Conservation (phyloP, 1,284 basidiomycete genomes). For the Xerocomus amazonicus region DNA sequence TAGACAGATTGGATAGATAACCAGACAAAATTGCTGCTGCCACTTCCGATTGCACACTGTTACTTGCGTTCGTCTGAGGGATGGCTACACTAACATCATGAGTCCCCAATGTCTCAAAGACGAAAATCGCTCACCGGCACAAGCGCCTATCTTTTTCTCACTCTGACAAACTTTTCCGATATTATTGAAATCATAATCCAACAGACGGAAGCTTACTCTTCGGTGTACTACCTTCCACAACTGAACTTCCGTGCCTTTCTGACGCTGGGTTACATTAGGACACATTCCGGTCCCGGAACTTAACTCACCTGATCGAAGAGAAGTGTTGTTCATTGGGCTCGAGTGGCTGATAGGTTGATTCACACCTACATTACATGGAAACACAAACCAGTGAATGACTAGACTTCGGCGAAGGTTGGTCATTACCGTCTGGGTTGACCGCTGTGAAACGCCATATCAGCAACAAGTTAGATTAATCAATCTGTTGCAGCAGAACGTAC, state of each 20-base stretch:
- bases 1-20: neutral
- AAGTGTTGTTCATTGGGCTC: neutral
- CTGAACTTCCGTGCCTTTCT: neutral
- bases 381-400: neutral
- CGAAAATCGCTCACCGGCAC: slow-evolving; percentile 24
- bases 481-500: slow-evolving; percentile 10
- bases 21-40: slow-evolving; percentile 22
- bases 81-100: slow-evolving; percentile 26
- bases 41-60: slow-evolving; percentile 17
- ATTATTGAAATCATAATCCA: slow-evolving; percentile 10
- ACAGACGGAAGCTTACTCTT: slow-evolving; percentile 12
- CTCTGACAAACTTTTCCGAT: slow-evolving; percentile 7
- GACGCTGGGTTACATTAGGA: slow-evolving; percentile 6
- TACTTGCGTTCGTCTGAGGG: slow-evolving; percentile 24
- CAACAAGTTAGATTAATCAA: neutral
- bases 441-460: slow-evolving; percentile 9
- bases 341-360: neutral
- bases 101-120: slow-evolving; percentile 12
- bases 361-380: slow-evolving; percentile 7
- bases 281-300: neutral
- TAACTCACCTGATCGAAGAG: slow-evolving; percentile 14
- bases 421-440: slow-evolving; percentile 8
- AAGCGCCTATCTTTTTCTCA: slow-evolving; percentile 3
- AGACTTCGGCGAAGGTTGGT: neutral
- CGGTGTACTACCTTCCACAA: neutral